phyloP scores from a whole-genome alignment of 352 stramenopile species.

The Elongisporangium senticosum region DNA sequence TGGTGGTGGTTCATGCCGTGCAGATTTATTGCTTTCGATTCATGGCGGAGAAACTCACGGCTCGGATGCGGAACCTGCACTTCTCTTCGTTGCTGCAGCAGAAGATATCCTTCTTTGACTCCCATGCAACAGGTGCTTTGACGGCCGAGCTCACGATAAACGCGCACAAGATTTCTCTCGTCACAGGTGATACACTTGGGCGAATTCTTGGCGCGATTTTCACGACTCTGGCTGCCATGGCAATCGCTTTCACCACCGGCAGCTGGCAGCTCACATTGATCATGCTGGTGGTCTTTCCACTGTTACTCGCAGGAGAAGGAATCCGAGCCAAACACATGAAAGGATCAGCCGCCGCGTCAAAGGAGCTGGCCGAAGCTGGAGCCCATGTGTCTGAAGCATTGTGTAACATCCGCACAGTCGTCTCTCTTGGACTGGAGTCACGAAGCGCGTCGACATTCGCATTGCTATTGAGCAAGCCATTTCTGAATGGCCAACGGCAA shows the following conservation, averaged over 20 bases:
- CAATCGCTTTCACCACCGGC: slow-evolving; percentile 45
- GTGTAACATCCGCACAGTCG: slow-evolving; percentile 40
- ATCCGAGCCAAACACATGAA: slow-evolving; percentile 21
- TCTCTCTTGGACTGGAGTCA: too few relatives aligned
- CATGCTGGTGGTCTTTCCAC: slow-evolving; percentile 48
- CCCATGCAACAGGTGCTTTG: slow-evolving; percentile 27
- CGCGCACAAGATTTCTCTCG: slow-evolving; percentile 35
- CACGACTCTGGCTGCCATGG: slow-evolving; percentile 34
- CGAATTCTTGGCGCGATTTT: slow-evolving; percentile 40
- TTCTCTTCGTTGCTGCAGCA: slow-evolving; percentile 42
- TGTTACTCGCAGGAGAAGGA: slow-evolving; percentile 35
- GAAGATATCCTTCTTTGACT: slow-evolving; percentile 47
- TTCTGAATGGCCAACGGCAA: too few relatives aligned
- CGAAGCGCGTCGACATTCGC: too few relatives aligned
- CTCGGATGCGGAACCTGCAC: slow-evolving; percentile 36
- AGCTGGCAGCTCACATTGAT: slow-evolving; percentile 58
- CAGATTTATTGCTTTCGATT: slow-evolving; percentile 44
- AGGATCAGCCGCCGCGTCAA: slow-evolving; percentile 7
- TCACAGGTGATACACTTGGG: slow-evolving; percentile 39
- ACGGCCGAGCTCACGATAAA: slow-evolving; percentile 42
- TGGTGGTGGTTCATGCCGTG: slow-evolving; percentile 7
- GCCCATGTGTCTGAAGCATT: slow-evolving; percentile 29
- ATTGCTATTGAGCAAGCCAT: too few relatives aligned
- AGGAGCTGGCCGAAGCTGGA: slow-evolving; percentile 20
- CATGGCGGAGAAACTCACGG: slow-evolving; percentile 47